phyloP scores from a whole-genome alignment of 2,329 filamentous ascomycete species.

The Neofusicoccum ribis region DNA sequence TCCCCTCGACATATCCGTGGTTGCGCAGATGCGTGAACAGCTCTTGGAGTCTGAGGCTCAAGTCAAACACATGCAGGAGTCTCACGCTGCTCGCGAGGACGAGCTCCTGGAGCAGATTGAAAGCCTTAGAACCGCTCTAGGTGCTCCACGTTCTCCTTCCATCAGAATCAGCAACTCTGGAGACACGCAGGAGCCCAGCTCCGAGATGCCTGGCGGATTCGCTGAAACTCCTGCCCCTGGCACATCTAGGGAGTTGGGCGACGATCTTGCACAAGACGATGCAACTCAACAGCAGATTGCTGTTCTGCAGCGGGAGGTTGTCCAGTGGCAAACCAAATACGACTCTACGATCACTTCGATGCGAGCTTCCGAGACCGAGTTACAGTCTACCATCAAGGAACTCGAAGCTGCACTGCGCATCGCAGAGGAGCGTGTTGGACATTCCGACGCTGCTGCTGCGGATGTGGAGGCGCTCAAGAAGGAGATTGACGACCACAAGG shows the following conservation, averaged over 20 bases:
- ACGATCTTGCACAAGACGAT: conserved; percentile 22
- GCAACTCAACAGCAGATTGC: conserved; percentile 60
- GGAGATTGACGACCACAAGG: conserved; percentile 80
- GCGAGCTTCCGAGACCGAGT: conserved; percentile 69
- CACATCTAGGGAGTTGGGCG: conserved; percentile 29
- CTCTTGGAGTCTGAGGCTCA: conserved; percentile 81
- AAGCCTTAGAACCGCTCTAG: conserved; percentile 60
- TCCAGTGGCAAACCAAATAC: conserved; percentile 75
- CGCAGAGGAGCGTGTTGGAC: conserved; percentile 32
- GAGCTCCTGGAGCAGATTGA: conserved; percentile 73
- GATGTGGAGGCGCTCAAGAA: conserved; percentile 60
- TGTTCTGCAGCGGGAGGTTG: conserved; percentile 70
- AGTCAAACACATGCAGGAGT: conserved; percentile 70
- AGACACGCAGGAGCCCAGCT: background rate
- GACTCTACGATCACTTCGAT: conserved; percentile 68
- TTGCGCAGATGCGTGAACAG: conserved; percentile 84
- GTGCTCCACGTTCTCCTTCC: conserved; percentile 26
- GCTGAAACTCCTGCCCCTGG: conserved; percentile 36
- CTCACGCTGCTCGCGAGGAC: conserved; percentile 71
- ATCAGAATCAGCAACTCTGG: conserved; percentile 2
- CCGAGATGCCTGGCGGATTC: conserved; percentile 39
- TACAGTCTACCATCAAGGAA: conserved; percentile 70
- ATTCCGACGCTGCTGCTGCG: conserved; percentile 32
- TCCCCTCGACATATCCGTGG: conserved; percentile 87
- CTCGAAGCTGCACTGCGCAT: conserved; percentile 63